Evolutionary conservation across 2,329 filamentous ascomycete genomes (phyloP), one percentile per base, ranked within the genome.

Genomic region (Colletotrichum sp.): DNA sequence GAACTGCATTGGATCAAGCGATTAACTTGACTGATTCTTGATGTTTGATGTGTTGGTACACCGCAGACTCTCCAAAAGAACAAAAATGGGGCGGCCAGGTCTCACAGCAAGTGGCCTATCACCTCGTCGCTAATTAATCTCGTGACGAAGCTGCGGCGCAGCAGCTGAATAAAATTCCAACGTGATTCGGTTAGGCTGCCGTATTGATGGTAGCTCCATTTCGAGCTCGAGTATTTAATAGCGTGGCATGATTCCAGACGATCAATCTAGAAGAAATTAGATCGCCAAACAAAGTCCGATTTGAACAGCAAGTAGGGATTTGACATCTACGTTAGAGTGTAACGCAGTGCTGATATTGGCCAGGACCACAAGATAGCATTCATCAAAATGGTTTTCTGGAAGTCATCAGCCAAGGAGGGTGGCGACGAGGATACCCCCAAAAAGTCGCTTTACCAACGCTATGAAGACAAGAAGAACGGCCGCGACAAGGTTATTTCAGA

Each of bases 391-490:
- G 66, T 65, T 6, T 66, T 74, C 26, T 68, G 67, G 28, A 74
- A 71, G 24, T 74, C 67, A 30, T 36, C 68, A 16, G 14, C 66
- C 26, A 55, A 43, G 14, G 21, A 65, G 34, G 43, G 36, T 5
- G 21, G n/a, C 34, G 67, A 71, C 7, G 32, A 71, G 34, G n/a
- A 13, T 2, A 24, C 12, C 43, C 60, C 73, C n/a, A 81, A 84
- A 28, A 81, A 80, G 69, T 82, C 81, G 9, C 76, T 85, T 34
- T 85, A 83, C 78, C 79, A 81, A 39, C 80, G 82, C 71, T 81
- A 79, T 73, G 81, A 83, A 67, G 81, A 82, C 61, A 80, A 81
- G 57, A 85, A 85, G 77, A 79, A 78, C 48, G 78, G 80, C 61
- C 75, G 78, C 34, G 32, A 74, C 57, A 74, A 52, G n/a, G 59